Percentiles rank a stretch among this genome's conserved stretches.
These are phyloP conservation scores for Alternaria burnsii DNA, from an alignment of 2,329 filamentous ascomycete genomes.

Conservation along the genomic window DNA sequence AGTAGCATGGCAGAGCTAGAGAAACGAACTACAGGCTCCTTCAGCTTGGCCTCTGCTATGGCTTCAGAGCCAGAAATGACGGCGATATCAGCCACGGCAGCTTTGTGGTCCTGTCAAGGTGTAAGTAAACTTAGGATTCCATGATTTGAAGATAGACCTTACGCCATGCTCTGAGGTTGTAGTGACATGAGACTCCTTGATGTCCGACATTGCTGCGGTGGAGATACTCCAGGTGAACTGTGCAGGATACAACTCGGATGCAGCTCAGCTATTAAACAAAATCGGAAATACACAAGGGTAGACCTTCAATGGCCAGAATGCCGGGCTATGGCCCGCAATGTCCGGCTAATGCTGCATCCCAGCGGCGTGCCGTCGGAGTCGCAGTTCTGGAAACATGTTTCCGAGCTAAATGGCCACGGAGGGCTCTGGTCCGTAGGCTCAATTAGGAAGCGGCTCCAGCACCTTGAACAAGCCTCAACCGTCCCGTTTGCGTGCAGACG, in stretches of 20 bases:
- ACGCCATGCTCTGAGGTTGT: slow-evolving; percentile 28
- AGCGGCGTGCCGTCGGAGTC: slow-evolving; percentile 13
- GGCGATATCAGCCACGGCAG: slow-evolving; percentile 49
- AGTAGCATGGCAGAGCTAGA: slow-evolving; percentile 30
- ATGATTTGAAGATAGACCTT: not conserved
- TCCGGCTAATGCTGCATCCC: slow-evolving; percentile 23
- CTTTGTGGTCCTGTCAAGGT: slow-evolving; percentile 20
- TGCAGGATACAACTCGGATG: slow-evolving; percentile 18
- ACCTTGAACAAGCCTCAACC: slow-evolving; percentile 11
- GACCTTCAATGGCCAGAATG: slow-evolving; percentile 4
- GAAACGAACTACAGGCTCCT: slow-evolving; percentile 56
- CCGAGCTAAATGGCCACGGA: slow-evolving; percentile 10
- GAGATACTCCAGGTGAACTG: slow-evolving; percentile 16
- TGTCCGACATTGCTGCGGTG: slow-evolving; percentile 25
- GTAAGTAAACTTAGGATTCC: not conserved
- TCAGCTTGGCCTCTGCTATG: slow-evolving; percentile 64
- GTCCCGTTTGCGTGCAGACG: slow-evolving; percentile 7
- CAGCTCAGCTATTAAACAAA: slow-evolving; percentile 24
- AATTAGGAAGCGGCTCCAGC: slow-evolving; percentile 12
- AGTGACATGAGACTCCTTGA: slow-evolving; percentile 22
- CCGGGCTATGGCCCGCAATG: slow-evolving; percentile 21
- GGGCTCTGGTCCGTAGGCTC: slow-evolving; percentile 9
- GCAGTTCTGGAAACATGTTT: slow-evolving; percentile 23
- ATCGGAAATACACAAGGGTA: slow-evolving; percentile 7
- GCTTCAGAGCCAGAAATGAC: slow-evolving; percentile 63